A percentile compares a stretch with the other conserved stretches of the same genome.
These are phyloP conservation scores for Hamamelis virginiana DNA, from an alignment of 164 flowering plant genomes.

Conservation along the genomic window DNA sequence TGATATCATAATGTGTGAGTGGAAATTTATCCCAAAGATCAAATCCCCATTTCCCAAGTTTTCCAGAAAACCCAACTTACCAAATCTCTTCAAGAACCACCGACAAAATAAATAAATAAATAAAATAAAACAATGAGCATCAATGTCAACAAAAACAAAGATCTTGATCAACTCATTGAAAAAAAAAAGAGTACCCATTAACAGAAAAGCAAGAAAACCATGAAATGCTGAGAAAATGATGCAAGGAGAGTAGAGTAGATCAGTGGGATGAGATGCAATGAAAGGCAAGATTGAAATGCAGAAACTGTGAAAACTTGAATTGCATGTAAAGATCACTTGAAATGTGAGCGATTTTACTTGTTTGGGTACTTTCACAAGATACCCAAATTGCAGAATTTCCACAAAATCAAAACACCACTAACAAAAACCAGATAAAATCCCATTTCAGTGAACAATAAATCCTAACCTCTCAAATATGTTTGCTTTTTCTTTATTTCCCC, in stretches of 20 bases:
- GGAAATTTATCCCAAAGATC: not conserved
- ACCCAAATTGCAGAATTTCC: conserved; percentile 10
- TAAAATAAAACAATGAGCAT: not conserved
- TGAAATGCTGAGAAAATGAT: not conserved
- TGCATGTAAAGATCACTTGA: not conserved
- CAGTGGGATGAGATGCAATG: too few relatives aligned
- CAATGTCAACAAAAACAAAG: not conserved
- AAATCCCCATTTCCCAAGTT: not conserved
- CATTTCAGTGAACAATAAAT: not conserved
- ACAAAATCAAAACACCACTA: not conserved
- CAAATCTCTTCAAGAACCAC: conserved; percentile 9
- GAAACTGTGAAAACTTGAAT: not conserved
- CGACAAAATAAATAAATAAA: too few relatives aligned
- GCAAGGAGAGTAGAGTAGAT: not conserved
- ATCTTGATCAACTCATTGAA: conserved; percentile 16
- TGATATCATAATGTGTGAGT: not conserved
- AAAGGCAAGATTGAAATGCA: too few relatives aligned
- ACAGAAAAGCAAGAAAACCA: not conserved
- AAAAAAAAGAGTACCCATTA: not conserved
- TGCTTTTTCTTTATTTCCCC: not conserved
- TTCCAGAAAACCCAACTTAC: conserved; percentile 9
- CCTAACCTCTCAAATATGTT: not conserved
- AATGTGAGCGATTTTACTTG: not conserved
- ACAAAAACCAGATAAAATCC: conserved; percentile 11
- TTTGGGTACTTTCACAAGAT: not conserved